Percentiles rank a stretch among this genome's conserved stretches.
These are phyloP conservation scores for Arthrobotrys sinensis DNA, from an alignment of 2,329 filamentous ascomycete genomes.

Conservation along the genomic window DNA sequence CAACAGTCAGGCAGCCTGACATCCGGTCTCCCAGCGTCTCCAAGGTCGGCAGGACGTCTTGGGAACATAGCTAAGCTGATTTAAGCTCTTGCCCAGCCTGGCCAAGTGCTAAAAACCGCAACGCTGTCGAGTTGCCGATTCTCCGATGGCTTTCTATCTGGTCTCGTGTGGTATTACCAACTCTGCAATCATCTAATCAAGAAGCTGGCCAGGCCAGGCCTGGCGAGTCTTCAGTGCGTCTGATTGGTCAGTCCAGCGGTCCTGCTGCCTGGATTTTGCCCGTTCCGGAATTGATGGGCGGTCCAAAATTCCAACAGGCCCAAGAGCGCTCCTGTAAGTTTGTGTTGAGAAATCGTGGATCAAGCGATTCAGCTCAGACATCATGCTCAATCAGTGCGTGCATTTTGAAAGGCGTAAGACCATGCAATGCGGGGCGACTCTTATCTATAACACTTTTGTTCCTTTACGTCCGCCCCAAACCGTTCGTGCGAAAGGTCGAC, in stretches of 20 bases:
- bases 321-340: neutral
- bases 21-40: slow-evolving; percentile 33
- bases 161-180: slow-evolving; percentile 39
- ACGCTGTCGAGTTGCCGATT: slow-evolving; percentile 37
- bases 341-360: slow-evolving; percentile 39
- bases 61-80: slow-evolving; percentile 32
- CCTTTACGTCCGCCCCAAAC: slow-evolving; percentile 1
- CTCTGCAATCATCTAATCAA: slow-evolving; percentile 45
- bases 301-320: slow-evolving; percentile 46
- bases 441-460: slow-evolving; percentile 8
- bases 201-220: slow-evolving; percentile 32
- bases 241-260: slow-evolving; percentile 17
- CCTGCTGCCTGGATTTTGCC: slow-evolving; percentile 37
- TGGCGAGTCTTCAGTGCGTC: neutral
- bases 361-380: slow-evolving; percentile 23
- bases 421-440: slow-evolving; percentile 17
- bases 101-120: slow-evolving; percentile 45
- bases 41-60: slow-evolving; percentile 53
- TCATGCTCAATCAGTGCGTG: slow-evolving; percentile 25
- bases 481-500: slow-evolving; percentile 13
- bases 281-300: slow-evolving; percentile 31
- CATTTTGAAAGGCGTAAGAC: slow-evolving; percentile 2
- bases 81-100: slow-evolving; percentile 61
- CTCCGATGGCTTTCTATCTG: slow-evolving; percentile 21
- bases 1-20: slow-evolving; percentile 17